Percentiles rank a stretch among this genome's conserved stretches.
Evolutionary conservation across 129 eudicot genomes (phyloP).

Genomic region (sunflower (Helianthus annuus)): HanXRQr2.0-SUNRISE NC_035447.2:72170417-72170916

Average conservation of each 20-base stretch:
- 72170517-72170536: constrained; percentile 23
- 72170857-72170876: constrained; percentile 96
- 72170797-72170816: constrained; percentile 88
- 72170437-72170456: constrained; percentile 45
- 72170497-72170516: constrained; percentile 32
- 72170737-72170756: constrained; percentile 4
- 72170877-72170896: constrained; percentile 59
- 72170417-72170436: constrained; percentile 33
- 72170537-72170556: constrained; percentile 35
- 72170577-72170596: constrained; percentile 38
- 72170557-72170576: constrained; percentile 42
- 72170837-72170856: constrained; percentile 81
- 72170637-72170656: constrained; percentile 25
- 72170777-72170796: constrained; percentile 57
- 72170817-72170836: constrained; percentile 63
- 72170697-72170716: constrained; percentile 7
- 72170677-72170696: constrained; percentile 1
- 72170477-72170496: constrained; percentile 39
- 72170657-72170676: constrained; percentile 44
- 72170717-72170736: neutral
- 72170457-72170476: constrained; percentile 58
- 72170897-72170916: constrained; percentile 37
- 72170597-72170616: constrained; percentile 4
- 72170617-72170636: constrained; percentile 32
- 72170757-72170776: constrained; percentile 5